phyloP scores from a whole-genome alignment of 2,329 filamentous ascomycete genomes.

The Fusarium dimerum region DNA sequence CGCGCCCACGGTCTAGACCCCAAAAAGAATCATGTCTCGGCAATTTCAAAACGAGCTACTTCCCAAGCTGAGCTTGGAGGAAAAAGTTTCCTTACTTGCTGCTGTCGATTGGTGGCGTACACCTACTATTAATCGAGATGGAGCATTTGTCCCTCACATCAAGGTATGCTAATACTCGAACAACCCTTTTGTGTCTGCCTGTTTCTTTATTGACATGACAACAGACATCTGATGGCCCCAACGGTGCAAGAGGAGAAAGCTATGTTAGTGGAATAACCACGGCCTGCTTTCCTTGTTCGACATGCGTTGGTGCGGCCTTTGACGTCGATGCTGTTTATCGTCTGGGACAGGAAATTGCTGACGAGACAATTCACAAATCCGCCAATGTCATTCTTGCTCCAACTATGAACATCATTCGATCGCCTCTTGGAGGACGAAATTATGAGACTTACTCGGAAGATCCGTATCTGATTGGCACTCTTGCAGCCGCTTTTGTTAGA shows the following conservation, averaged over 20 bases:
- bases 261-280: slow-evolving; percentile 24
- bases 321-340: slow-evolving; percentile 34
- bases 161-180: slow-evolving; percentile 3
- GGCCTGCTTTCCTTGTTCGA: slow-evolving; percentile 28
- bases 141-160: slow-evolving; percentile 7
- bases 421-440: slow-evolving; percentile 40
- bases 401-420: slow-evolving; percentile 5
- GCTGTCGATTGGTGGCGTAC: slow-evolving; percentile 13
- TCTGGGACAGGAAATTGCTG: too few relatives aligned
- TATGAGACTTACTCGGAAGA: slow-evolving; percentile 43
- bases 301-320: slow-evolving; percentile 59
- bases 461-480: slow-evolving; percentile 38
- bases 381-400: slow-evolving; percentile 2
- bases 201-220: not conserved
- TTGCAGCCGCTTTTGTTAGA: slow-evolving; percentile 21
- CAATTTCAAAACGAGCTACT: not conserved
- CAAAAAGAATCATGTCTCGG: not conserved
- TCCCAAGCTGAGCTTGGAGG: slow-evolving; percentile 1
- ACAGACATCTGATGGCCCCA: slow-evolving; percentile 27
- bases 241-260: slow-evolving; percentile 28
- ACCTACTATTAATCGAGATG: slow-evolving; percentile 3
- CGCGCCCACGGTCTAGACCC: too few relatives aligned
- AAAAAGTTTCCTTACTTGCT: slow-evolving; percentile 2
- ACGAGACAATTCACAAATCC: too few relatives aligned
- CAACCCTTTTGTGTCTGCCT: not conserved